These are phyloP conservation scores for Ceratobasidium sp. DNA, from an alignment of 1,284 basidiomycete species.

Conservation along the genomic window DNA sequence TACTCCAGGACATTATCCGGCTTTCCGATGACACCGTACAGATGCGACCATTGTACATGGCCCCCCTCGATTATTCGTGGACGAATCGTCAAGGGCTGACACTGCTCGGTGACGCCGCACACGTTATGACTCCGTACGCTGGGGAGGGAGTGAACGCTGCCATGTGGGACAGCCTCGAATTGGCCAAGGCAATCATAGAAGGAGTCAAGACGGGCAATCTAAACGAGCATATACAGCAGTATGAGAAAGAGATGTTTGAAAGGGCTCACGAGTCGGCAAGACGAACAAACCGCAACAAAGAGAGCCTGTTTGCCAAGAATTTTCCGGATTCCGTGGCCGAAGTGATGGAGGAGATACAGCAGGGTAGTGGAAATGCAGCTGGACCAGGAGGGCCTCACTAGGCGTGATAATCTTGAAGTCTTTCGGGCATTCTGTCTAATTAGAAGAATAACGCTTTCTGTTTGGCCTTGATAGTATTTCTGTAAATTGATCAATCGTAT, in stretches of 20 bases:
- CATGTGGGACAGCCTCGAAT: constrained; percentile 48
- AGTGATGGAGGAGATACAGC: constrained; percentile 20
- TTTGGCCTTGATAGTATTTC: no score
- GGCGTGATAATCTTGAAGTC: neutral
- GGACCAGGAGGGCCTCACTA: neutral
- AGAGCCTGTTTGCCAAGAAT: constrained; percentile 6
- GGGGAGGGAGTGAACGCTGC: constrained; percentile 57
- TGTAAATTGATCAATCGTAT: no score
- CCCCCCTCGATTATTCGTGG: constrained; percentile 46
- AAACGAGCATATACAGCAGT: constrained; percentile 7
- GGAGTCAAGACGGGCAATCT: neutral
- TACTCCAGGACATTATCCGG: constrained; percentile 45
- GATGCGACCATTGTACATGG: constrained; percentile 45
- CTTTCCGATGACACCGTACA: constrained; percentile 46
- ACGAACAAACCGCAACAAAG: constrained; percentile 15
- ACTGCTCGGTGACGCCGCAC: constrained; percentile 57
- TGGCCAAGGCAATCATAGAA: constrained; percentile 43
- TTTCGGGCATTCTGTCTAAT: no score
- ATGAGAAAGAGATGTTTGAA: constrained; percentile 24
- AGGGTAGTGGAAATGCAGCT: neutral
- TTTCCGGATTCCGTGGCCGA: constrained; percentile 19
- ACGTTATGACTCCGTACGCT: constrained; percentile 57
- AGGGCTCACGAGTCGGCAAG: neutral
- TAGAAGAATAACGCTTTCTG: no score
- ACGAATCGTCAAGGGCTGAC: constrained; percentile 40